phyloP scores from a whole-genome alignment of 2,329 filamentous ascomycete genomes.

The Talaromyces pinophilus region DNA sequence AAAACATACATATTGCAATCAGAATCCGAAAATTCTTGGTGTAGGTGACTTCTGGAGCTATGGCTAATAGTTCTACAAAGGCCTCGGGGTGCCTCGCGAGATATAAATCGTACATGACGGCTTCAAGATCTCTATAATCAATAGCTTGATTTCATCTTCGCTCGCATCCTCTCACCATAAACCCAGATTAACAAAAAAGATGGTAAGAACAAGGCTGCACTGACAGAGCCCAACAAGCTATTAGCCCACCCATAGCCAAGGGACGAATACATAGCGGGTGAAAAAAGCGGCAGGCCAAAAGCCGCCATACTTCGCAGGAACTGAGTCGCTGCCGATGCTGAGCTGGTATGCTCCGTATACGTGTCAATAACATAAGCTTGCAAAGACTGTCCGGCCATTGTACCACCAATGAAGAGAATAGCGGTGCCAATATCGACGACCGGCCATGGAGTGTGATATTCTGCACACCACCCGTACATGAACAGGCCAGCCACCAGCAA shows the following conservation, averaged over 20 bases:
- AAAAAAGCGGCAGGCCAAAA: constrained; percentile 61
- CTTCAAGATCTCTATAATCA: not conserved
- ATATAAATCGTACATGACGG: too few relatives aligned
- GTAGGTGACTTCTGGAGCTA: not conserved
- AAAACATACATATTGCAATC: not conserved
- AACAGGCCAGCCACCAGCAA: constrained; percentile 59
- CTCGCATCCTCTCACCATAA: constrained; percentile 36
- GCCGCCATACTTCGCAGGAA: constrained; percentile 56
- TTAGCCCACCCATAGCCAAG: constrained; percentile 52
- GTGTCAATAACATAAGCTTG: not conserved
- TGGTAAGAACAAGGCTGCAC: constrained; percentile 38
- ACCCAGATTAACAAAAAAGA: constrained; percentile 49
- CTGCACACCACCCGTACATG: constrained; percentile 61
- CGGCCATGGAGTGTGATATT: constrained; percentile 47
- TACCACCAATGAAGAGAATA: not conserved
- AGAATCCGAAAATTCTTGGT: not conserved
- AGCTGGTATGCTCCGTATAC: constrained; percentile 44
- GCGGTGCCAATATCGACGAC: not conserved
- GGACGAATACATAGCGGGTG: constrained; percentile 48
- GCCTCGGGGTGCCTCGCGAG: too few relatives aligned
- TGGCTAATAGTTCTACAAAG: not conserved
- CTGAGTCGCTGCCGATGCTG: constrained; percentile 51
- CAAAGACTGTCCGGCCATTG: not conserved
- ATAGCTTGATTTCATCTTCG: constrained; percentile 5
- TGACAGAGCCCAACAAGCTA: constrained; percentile 54